phyloP scores from a whole-genome alignment of 1,284 basidiomycete species.

The Porogramme epimiltina region DNA sequence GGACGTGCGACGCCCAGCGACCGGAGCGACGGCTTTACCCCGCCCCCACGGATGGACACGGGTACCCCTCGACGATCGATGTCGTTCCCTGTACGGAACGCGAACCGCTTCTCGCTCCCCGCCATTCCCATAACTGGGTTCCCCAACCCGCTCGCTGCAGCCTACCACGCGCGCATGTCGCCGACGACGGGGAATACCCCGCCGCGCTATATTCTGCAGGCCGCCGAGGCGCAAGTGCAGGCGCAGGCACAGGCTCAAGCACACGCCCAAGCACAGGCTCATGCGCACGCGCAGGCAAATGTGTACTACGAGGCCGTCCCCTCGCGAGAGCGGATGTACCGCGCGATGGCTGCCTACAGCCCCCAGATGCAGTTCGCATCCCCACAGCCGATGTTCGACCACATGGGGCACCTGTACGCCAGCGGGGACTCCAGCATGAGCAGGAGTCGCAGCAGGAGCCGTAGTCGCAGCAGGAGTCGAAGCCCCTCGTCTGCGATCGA shows the following conservation, averaged over 20 bases:
- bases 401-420: constrained; percentile 5
- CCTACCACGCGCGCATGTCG: constrained; percentile 26
- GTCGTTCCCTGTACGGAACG: constrained; percentile 36
- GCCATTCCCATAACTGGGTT: constrained; percentile 25
- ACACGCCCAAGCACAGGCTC: constrained; percentile 3
- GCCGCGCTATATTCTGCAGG: constrained; percentile 21
- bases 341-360: constrained; percentile 15
- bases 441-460: constrained; percentile 10
- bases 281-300: constrained; percentile 19
- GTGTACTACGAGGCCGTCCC: constrained; percentile 34
- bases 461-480: constrained; percentile 12
- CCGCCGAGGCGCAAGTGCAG: constrained; percentile 4
- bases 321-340: constrained; percentile 23
- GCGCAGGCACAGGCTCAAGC: neutral
- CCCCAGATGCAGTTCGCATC: constrained; percentile 14
- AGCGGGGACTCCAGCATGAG: neutral
- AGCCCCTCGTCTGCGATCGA: constrained; percentile 6
- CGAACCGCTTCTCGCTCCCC: constrained; percentile 26
- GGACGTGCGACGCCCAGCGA: constrained; percentile 13
- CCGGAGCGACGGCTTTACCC: constrained; percentile 20
- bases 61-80: constrained; percentile 37
- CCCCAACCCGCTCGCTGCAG: constrained; percentile 17
- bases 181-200: constrained; percentile 22
- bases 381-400: constrained; percentile 18
- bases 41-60: constrained; percentile 32